Evolutionary conservation across 176 grass and related monocot species (phyloP).

Genomic region (Oryza brachyantha): DNA sequence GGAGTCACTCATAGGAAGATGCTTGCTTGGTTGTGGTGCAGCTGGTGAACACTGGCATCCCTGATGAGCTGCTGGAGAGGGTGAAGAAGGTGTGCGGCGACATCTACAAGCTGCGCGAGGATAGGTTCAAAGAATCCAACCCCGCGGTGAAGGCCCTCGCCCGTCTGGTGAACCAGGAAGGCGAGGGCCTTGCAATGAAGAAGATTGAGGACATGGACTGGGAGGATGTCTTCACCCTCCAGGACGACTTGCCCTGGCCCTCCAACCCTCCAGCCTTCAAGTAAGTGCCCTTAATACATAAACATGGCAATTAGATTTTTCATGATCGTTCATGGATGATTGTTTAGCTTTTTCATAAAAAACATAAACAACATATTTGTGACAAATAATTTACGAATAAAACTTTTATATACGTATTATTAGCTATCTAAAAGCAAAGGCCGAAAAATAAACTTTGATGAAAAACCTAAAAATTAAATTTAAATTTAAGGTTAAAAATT

Average conservation of each 20-base stretch:
- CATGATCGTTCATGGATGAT: too few species aligned
- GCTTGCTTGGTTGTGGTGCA: neutral
- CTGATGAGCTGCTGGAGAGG: slow-evolving; percentile 69
- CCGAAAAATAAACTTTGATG: too few species aligned
- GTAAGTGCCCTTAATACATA: slow-evolving; percentile 4
- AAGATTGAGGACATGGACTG: slow-evolving; percentile 56
- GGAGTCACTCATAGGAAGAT: neutral
- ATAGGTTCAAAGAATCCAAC: slow-evolving; percentile 52
- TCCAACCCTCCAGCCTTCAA: slow-evolving; percentile 75
- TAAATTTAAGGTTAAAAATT: too few species aligned
- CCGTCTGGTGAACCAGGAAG: slow-evolving; percentile 30
- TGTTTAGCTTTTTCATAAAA: too few species aligned
- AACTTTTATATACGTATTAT: too few species aligned
- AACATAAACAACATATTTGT: too few species aligned
- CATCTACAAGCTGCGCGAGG: slow-evolving; percentile 65
- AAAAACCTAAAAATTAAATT: too few species aligned
- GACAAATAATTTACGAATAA: too few species aligned
- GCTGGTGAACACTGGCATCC: slow-evolving; percentile 86
- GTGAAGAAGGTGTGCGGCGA: slow-evolving; percentile 85
- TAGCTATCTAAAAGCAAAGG: too few species aligned
- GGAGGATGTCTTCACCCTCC: slow-evolving; percentile 80
- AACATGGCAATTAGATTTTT: too few species aligned
- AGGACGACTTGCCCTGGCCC: slow-evolving; percentile 71
- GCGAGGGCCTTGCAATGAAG: slow-evolving; percentile 7
- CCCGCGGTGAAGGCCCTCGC: slow-evolving; percentile 38